These are phyloP conservation scores for Pleoardoris graminearum DNA, from an alignment of 2,329 filamentous ascomycete species.

Conservation along the genomic window DNA sequence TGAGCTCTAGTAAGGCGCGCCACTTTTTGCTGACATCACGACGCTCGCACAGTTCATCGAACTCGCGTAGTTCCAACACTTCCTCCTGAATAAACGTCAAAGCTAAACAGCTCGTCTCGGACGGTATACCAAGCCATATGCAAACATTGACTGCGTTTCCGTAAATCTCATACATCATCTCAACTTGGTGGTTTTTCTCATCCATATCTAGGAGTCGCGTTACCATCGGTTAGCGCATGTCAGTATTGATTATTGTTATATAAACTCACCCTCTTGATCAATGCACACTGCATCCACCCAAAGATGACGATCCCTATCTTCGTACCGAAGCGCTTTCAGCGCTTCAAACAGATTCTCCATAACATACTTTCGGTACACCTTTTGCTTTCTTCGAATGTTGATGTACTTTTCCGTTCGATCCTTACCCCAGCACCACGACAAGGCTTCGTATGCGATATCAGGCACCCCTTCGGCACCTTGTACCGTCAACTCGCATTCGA, in stretches of 20 bases:
- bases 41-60: slow-evolving; percentile 35
- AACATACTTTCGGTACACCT: slow-evolving; percentile 4
- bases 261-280: slow-evolving; percentile 10
- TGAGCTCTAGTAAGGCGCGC: slow-evolving; percentile 41
- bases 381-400: background rate
- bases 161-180: slow-evolving; percentile 26
- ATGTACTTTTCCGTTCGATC: background rate
- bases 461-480: background rate
- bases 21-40: slow-evolving; percentile 26
- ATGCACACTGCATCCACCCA: slow-evolving; percentile 20
- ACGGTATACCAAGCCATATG: slow-evolving; percentile 33
- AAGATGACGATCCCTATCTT: slow-evolving; percentile 3
- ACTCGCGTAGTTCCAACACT: slow-evolving; percentile 36
- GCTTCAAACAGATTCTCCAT: slow-evolving; percentile 10
- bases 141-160: slow-evolving; percentile 14
- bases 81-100: slow-evolving; percentile 40
- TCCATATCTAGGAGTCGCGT: too few relatives aligned
- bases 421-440: slow-evolving; percentile 24
- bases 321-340: slow-evolving; percentile 9
- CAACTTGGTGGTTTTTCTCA: slow-evolving; percentile 19
- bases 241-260: background rate
- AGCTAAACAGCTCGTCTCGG: slow-evolving; percentile 29
- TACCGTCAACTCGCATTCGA: slow-evolving; percentile 17
- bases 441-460: slow-evolving; percentile 20
- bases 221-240: too few relatives aligned